A percentile compares a stretch with the other conserved stretches of the same genome.
Conservation (phyloP, 805 yeast genomes). For the Millerozyma miso region DNA sequence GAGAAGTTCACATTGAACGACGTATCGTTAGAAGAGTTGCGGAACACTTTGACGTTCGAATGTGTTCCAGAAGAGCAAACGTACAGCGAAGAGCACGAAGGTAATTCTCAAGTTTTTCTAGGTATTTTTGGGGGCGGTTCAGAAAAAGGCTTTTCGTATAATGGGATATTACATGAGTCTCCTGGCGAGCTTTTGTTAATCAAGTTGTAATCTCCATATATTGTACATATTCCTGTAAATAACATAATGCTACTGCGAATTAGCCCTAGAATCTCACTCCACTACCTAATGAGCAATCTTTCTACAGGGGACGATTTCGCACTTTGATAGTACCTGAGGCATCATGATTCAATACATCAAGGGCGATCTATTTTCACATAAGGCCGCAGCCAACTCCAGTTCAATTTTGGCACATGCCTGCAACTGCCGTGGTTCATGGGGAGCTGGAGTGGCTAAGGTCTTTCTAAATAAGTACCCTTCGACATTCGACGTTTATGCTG, state of each 20-base stretch:
- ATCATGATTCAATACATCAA: slow-evolving; percentile 43
- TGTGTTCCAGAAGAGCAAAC: slow-evolving; percentile 28
- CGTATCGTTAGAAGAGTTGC: slow-evolving; percentile 4
- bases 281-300: background rate
- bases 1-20: slow-evolving; percentile 16
- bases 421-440: slow-evolving; percentile 77
- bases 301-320: background rate
- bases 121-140: slow-evolving; percentile 29
- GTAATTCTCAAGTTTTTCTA: slow-evolving; percentile 6
- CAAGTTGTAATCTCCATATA: background rate
- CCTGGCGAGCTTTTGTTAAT: slow-evolving; percentile 22
- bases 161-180: slow-evolving; percentile 23
- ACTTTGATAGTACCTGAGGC: background rate
- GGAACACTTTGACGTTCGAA: slow-evolving; percentile 20
- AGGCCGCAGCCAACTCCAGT: slow-evolving; percentile 18
- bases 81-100: slow-evolving; percentile 9
- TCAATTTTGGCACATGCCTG: slow-evolving; percentile 72
- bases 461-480: slow-evolving; percentile 53
- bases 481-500: slow-evolving; percentile 48
- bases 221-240: background rate
- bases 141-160: slow-evolving; percentile 26
- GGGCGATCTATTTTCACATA: slow-evolving; percentile 53
- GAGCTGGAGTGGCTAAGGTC: slow-evolving; percentile 73
- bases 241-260: background rate
- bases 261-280: background rate